phyloP scores from a whole-genome alignment of 805 yeast species.

The Blastobotrys americana region DNA sequence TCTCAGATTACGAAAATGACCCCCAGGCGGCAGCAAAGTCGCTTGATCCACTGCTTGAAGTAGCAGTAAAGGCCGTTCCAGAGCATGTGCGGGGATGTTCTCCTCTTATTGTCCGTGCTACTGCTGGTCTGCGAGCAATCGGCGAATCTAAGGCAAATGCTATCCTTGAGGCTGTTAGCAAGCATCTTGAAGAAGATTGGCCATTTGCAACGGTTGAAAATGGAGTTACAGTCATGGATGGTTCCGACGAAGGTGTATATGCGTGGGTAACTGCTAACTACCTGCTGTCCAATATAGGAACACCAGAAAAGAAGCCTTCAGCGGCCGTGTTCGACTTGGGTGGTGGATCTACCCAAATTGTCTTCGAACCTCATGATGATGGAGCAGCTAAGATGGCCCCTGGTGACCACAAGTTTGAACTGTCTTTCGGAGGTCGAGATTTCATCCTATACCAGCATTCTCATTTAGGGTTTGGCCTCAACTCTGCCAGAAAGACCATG shows the following conservation, averaged over 20 bases:
- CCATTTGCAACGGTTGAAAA: conserved; percentile 90
- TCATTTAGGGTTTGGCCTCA: conserved; percentile 91
- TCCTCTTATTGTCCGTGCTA: conserved; percentile 94
- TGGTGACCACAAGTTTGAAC: conserved; percentile 81
- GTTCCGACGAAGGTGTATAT: conserved; percentile 94
- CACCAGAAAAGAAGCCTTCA: conserved; percentile 64
- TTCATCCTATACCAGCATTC: conserved; percentile 87
- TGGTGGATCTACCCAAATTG: conserved; percentile 98
- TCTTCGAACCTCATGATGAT: conserved; percentile 59
- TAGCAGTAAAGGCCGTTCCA: conserved; percentile 76
- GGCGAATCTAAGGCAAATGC: conserved; percentile 67
- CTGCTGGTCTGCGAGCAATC: conserved; percentile 87
- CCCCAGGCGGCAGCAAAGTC: conserved; percentile 83
- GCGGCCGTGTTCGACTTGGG: conserved; percentile 98
- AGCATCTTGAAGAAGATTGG: conserved; percentile 66
- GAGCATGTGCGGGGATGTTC: conserved; percentile 65
- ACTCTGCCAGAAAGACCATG: conserved; percentile 84
- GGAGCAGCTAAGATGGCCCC: conserved; percentile 73
- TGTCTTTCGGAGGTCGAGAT: conserved; percentile 72
- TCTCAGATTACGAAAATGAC: conserved; percentile 77
- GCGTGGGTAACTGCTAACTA: conserved; percentile 98
- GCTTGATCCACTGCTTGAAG: conserved; percentile 68
- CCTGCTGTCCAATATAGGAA: conserved; percentile 87
- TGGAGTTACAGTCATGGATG: conserved; percentile 91
- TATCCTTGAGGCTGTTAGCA: conserved; percentile 69